A percentile compares a stretch with the other conserved stretches of the same genome.
phyloP scores from a whole-genome alignment of 345 rosid genomes.

The Excoecaria agallocha region DNA sequence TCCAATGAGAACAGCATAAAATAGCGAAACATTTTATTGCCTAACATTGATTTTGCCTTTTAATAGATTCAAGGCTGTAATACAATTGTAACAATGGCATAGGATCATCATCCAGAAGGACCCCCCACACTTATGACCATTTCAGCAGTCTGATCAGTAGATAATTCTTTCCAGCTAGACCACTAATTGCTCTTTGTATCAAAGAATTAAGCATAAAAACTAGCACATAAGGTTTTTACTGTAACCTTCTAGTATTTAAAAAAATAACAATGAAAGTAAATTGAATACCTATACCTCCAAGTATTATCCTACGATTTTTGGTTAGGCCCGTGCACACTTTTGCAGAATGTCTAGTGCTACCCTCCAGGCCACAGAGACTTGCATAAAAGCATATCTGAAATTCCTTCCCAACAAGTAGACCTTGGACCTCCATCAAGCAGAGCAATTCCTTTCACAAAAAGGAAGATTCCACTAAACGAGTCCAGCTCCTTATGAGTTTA shows the following conservation, averaged over 20 bases:
- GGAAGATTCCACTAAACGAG: slow-evolving; percentile 2
- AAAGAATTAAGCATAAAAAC: not conserved
- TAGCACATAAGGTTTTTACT: slow-evolving; percentile 24
- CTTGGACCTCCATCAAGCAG: slow-evolving; percentile 8
- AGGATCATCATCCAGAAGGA: not conserved
- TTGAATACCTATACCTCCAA: slow-evolving; percentile 40
- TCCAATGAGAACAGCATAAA: slow-evolving; percentile 1
- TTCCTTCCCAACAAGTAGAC: not conserved
- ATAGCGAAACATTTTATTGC: slow-evolving; percentile 27
- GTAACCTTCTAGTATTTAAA: slow-evolving; percentile 22
- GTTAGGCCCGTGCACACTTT: not conserved
- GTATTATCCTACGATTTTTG: slow-evolving; percentile 32
- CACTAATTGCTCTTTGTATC: not conserved
- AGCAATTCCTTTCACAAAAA: slow-evolving; percentile 7
- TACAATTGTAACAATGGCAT: slow-evolving; percentile 16
- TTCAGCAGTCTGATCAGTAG: slow-evolving; percentile 4
- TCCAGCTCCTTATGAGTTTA: slow-evolving; percentile 12
- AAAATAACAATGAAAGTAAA: slow-evolving; percentile 25
- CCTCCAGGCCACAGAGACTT: not conserved
- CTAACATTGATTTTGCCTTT: slow-evolving; percentile 7
- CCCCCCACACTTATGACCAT: not conserved
- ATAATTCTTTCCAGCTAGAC: slow-evolving; percentile 28
- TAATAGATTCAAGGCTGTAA: slow-evolving; percentile 14
- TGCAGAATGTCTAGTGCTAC: not conserved
- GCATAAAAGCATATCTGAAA: slow-evolving; percentile 17